Percentiles rank a stretch among this genome's conserved stretches.
Conservation (phyloP, 169 alveolate species). For the Amoebophrya sp. region DNA sequence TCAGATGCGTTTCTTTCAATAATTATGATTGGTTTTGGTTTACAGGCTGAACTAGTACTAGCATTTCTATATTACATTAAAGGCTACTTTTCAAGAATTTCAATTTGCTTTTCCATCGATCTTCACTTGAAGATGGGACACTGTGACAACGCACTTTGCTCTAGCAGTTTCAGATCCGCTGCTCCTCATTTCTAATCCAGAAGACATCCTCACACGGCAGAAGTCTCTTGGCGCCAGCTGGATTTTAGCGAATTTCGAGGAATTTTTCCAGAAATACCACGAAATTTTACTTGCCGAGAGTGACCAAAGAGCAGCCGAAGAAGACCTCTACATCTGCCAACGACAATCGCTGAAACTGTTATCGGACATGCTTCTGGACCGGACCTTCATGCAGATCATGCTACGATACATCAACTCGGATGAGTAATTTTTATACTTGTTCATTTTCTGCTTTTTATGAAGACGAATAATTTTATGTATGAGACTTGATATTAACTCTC, state of each 20-base stretch:
- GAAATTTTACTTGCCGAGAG: neutral
- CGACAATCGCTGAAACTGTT: conserved; percentile 15
- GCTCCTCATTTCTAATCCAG: too few species aligned
- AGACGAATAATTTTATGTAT: too few species aligned
- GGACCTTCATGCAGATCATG: neutral
- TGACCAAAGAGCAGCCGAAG: neutral
- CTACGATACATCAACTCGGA: neutral
- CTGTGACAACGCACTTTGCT: too few species aligned
- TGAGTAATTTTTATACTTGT: neutral
- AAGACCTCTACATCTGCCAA: neutral
- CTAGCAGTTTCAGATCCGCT: too few species aligned
- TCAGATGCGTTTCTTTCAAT: neutral
- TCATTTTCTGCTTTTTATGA: too few species aligned
- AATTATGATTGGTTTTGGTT: too few species aligned
- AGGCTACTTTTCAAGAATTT: too few species aligned
- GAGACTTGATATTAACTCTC: too few species aligned
- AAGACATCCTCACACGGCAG: neutral
- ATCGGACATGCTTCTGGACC: conserved; percentile 18
- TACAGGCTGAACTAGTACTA: too few species aligned
- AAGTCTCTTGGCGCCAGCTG: neutral
- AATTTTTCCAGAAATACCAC: neutral
- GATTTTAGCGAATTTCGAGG: neutral
- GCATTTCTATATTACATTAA: too few species aligned
- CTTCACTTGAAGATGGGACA: too few species aligned
- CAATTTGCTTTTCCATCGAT: too few species aligned